A percentile compares a stretch with the other conserved stretches of the same genome.
phyloP scores from a whole-genome alignment of 2,329 filamentous ascomycete species.

The Polytolypa hystricis region DNA sequence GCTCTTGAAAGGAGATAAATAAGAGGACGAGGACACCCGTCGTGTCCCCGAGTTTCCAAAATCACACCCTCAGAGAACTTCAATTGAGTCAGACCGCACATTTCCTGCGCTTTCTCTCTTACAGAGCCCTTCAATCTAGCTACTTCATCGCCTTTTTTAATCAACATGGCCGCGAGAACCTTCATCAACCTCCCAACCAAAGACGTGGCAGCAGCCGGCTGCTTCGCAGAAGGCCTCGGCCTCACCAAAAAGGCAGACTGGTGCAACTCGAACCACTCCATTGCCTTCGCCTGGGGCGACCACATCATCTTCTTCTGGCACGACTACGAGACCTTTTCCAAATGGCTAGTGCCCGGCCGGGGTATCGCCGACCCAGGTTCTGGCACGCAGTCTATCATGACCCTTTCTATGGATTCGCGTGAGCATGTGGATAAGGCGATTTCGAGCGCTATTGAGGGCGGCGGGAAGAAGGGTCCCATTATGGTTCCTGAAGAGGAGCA shows the following conservation, averaged over 20 bases:
- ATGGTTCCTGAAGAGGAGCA: constrained; percentile 7
- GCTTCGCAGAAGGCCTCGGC: constrained; percentile 7
- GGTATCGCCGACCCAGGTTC: constrained; percentile 3
- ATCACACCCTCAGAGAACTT: too few species aligned
- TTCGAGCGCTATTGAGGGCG: constrained; percentile 6
- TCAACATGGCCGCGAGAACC: too few species aligned
- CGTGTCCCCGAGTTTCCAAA: too few species aligned
- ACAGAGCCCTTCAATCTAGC: too few species aligned
- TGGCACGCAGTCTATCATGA: constrained; percentile 4
- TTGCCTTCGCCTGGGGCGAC: constrained; percentile 5
- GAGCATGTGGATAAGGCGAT: constrained; percentile 6
- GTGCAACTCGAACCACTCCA: neutral
- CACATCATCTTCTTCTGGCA: constrained; percentile 6
- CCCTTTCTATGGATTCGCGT: constrained; percentile 3
- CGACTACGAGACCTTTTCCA: constrained; percentile 2
- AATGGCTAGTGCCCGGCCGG: constrained; percentile 6
- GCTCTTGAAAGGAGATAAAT: too few species aligned
- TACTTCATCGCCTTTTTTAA: too few species aligned
- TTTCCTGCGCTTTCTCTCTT: too few species aligned
- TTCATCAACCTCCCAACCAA: constrained; percentile 7
- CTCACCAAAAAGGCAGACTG: constrained; percentile 1
- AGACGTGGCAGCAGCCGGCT: constrained; percentile 6
- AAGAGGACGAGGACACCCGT: too few species aligned
- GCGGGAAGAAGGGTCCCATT: constrained; percentile 6
- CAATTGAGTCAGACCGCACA: too few species aligned